Percentiles rank a stretch among this genome's conserved stretches.
Conservation (phyloP, 192 early-diverging fungal genomes). For the Geranomyces michiganensis region DNA sequence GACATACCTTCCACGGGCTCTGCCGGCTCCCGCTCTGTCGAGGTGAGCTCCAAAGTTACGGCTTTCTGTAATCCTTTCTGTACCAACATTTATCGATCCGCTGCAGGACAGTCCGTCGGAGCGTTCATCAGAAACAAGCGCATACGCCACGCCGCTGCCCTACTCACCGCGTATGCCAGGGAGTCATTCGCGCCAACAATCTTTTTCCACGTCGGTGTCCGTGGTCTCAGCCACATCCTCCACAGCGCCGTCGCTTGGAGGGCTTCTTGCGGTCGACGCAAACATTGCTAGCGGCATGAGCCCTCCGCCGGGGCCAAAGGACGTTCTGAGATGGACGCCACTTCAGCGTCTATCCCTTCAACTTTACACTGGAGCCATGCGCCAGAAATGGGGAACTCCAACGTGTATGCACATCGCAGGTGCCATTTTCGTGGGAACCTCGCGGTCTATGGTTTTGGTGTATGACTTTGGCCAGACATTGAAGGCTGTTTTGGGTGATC, state of each 20-base stretch:
- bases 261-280: not conserved
- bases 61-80: too few relatives aligned
- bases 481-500: slow-evolving; percentile 38
- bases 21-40: not conserved
- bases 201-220: slow-evolving; percentile 27
- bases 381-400: slow-evolving; percentile 37
- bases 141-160: not conserved
- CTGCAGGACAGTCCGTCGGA: slow-evolving; percentile 24
- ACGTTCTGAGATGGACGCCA: slow-evolving; percentile 45
- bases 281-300: not conserved
- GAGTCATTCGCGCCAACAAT: slow-evolving; percentile 22
- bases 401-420: slow-evolving; percentile 39
- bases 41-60: not conserved
- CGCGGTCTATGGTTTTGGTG: slow-evolving; percentile 37
- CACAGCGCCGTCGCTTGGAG: slow-evolving; percentile 13
- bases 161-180: slow-evolving; percentile 16
- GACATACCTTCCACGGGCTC: too few relatives aligned
- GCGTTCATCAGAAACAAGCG: slow-evolving; percentile 10
- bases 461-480: slow-evolving; percentile 44
- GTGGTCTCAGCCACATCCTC: slow-evolving; percentile 19
- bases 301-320: slow-evolving; percentile 41
- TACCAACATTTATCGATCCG: too few relatives aligned
- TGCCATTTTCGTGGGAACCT: slow-evolving; percentile 46
- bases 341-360: slow-evolving; percentile 30
- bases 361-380: slow-evolving; percentile 36